phyloP scores from a whole-genome alignment of 371 early-diverging fungal genomes.

The Gilbertella persicaria region DNA sequence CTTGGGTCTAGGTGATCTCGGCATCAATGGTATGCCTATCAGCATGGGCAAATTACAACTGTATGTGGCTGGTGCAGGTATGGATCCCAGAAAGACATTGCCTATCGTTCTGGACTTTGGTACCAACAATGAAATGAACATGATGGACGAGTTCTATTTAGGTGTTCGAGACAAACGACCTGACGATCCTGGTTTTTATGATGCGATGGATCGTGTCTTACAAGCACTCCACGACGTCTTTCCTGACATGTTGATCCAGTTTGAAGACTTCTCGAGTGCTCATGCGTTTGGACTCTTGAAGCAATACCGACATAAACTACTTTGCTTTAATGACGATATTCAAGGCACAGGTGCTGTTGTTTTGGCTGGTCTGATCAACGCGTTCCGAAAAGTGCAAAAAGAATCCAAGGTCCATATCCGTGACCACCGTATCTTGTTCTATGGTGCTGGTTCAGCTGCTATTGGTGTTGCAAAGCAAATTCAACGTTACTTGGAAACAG shows the following conservation, averaged over 20 bases:
- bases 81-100: slow-evolving; percentile 82
- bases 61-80: slow-evolving; percentile 88
- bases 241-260: slow-evolving; percentile 84
- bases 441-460: slow-evolving; percentile 87
- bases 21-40: slow-evolving; percentile 91
- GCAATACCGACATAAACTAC: slow-evolving; percentile 64
- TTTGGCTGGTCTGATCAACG: slow-evolving; percentile 89
- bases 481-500: slow-evolving; percentile 70
- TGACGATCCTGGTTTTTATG: slow-evolving; percentile 71
- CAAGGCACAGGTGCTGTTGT: slow-evolving; percentile 92
- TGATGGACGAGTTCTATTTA: slow-evolving; percentile 85
- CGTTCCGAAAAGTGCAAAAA: slow-evolving; percentile 62
- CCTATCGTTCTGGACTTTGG: slow-evolving; percentile 92
- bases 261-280: slow-evolving; percentile 92
- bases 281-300: slow-evolving; percentile 79
- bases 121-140: slow-evolving; percentile 76
- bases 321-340: slow-evolving; percentile 74
- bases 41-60: slow-evolving; percentile 91
- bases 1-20: slow-evolving; percentile 91
- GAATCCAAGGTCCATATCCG: slow-evolving; percentile 58
- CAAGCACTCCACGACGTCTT: slow-evolving; percentile 64
- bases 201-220: slow-evolving; percentile 82
- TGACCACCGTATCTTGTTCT: slow-evolving; percentile 86
- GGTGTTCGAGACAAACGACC: slow-evolving; percentile 80
- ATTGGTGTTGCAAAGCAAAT: slow-evolving; percentile 90